Evolutionary conservation across 2,329 filamentous ascomycete species (phyloP), one percentile per base, ranked within the genome.

Genomic region (Cytospora piceicola): DNA sequence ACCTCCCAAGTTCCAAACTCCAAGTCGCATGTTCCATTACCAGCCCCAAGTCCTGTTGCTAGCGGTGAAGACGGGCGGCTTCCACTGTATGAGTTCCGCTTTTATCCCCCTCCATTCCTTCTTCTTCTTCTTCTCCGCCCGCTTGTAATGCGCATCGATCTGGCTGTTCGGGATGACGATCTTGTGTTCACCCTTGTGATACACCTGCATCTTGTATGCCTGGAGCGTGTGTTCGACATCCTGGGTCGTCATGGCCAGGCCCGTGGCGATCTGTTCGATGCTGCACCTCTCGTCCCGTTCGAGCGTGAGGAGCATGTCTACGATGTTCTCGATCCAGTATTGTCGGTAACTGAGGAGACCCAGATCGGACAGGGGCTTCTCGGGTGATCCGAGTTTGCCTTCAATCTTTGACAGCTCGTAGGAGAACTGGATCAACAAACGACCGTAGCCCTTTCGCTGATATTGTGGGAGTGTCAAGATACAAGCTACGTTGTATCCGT

Each of bases 401-500:
- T 99, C 96, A 66, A 96, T 93, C 77, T 94, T 96, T 74, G 92
- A 95, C 32, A 99, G 88, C 75, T 98, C 94, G 78, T 99, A 99
- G 6, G 93, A 97, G 78, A 99, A 98, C 70, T 96, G 93, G 72
- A 99, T 99, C 65, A 99, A 85, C 15, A 99, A 83, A 67, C 93
- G 90, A 29, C 96, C 95, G 72, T 95, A 97, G 0, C 95, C 95
- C 74, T 96, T 95, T 29, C 95, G 88, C 77, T 99, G 95, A 72
- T 96, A 98, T 75, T 99, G 96, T 0, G 95, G 95, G 4, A 99
- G 83, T 0, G 95, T 99, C 66, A 99, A 82, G 75, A 99, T 99
- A 85, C 96, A 99, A 5, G 95, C 96, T 36, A 99, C 90, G 75
- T 99, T 99, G 84, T 98, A 99, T 34, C 92, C 93, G 73, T 99